These are phyloP conservation scores for Lachnellula suecica DNA, from an alignment of 2,329 filamentous ascomycete species.

Conservation along the genomic window DNA sequence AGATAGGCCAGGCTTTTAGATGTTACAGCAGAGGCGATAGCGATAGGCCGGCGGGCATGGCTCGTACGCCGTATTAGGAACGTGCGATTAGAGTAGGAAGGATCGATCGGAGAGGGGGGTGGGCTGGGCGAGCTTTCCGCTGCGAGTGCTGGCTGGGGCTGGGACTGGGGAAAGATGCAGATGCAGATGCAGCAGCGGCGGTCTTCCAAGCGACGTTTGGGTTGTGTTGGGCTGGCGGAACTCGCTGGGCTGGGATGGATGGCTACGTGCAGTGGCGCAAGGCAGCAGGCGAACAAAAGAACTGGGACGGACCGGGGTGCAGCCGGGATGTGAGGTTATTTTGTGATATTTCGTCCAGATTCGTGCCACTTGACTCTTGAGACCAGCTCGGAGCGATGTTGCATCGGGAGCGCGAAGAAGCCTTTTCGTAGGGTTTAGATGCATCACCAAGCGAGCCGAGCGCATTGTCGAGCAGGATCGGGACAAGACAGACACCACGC, in stretches of 20 bases:
- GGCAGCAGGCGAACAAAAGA: background rate
- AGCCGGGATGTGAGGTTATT: background rate
- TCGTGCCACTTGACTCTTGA: too few species aligned
- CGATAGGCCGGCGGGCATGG: slow-evolving; percentile 15
- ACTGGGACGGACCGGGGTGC: background rate
- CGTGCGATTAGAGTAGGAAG: slow-evolving; percentile 3
- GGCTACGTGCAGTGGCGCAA: background rate
- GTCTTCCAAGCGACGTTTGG: background rate
- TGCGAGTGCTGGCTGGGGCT: background rate
- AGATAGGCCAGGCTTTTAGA: background rate
- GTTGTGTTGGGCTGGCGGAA: too few species aligned
- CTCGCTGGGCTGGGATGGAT: too few species aligned
- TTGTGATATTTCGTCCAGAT: too few species aligned
- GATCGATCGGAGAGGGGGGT: too few species aligned
- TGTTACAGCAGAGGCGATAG: background rate
- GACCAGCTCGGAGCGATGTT: too few species aligned
- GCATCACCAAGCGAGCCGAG: background rate
- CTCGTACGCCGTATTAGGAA: background rate
- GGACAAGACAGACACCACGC: background rate
- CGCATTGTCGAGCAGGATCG: too few species aligned
- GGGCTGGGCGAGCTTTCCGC: too few species aligned
- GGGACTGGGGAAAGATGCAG: background rate
- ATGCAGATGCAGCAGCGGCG: background rate
- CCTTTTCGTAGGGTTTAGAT: background rate
- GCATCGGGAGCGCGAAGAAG: background rate